A percentile compares a stretch with the other conserved stretches of the same genome.
Evolutionary conservation across 768 basidiomycete species (phyloP).

Genomic region (Boletus rubropictus): DNA sequence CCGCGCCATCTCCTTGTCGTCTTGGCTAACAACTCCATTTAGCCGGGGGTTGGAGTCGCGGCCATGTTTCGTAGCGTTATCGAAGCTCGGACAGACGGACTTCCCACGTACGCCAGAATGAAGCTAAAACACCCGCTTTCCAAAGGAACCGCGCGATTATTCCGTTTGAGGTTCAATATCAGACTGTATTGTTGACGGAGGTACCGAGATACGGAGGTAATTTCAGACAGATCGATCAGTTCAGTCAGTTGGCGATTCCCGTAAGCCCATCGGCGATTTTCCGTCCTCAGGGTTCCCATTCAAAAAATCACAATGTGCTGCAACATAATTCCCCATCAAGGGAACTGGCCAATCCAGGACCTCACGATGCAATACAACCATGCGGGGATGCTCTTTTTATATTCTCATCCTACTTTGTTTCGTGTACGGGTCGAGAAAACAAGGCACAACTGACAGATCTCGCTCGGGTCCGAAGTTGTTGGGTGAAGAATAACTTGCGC

Average conservation of each 20-base stretch:
- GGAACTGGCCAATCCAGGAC: background rate
- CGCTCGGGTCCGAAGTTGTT: constrained; percentile 7
- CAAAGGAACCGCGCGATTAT: background rate
- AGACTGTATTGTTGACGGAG: background rate
- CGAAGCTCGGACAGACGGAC: background rate
- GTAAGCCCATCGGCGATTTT: constrained; percentile 3
- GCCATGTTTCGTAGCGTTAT: background rate
- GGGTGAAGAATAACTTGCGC: constrained; percentile 3
- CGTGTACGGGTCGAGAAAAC: constrained; percentile 11
- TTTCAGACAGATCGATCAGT: constrained; percentile 1
- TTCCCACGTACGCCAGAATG: constrained; percentile 1
- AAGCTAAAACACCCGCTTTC: constrained; percentile 4
- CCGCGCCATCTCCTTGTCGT: background rate
- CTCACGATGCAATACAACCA: constrained; percentile 20
- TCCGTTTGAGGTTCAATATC: background rate
- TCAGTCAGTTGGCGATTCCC: constrained; percentile 12
- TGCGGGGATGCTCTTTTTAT: constrained; percentile 14
- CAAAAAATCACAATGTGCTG: background rate
- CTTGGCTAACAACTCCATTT: background rate
- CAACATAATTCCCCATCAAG: background rate
- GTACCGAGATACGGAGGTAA: background rate
- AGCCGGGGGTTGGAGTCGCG: background rate
- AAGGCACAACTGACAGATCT: constrained; percentile 6
- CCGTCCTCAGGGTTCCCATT: constrained; percentile 1
- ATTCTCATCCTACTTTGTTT: constrained; percentile 8